Evolutionary conservation across 1,139 yeast species (phyloP), one percentile per base, ranked within the genome.

Genomic region (Magnusiomyces clavatus): DNA sequence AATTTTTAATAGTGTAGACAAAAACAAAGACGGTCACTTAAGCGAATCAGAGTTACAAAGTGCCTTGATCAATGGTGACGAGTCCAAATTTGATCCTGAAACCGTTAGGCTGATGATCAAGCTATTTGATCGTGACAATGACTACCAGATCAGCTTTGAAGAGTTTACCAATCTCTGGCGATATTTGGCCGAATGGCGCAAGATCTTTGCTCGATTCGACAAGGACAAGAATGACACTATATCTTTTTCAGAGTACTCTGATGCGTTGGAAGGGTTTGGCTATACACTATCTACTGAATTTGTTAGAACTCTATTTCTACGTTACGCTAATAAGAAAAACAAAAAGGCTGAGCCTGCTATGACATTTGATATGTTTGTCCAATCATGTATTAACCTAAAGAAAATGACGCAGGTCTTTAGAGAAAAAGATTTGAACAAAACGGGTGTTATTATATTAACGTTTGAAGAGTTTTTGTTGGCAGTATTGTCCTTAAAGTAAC

Each of bases 361-460:
- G 65, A 82, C 85, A 57, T 88, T 87, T 66, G 96, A 88, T 67
- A 77, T 82, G 65, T 87, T 87, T 67, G 89, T 87, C 45, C 95
- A 87, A 64, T 76, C 86, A 52, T 75, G 88, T 59, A 86, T 86
- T 37, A 84, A 86, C 75, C 71, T 87, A 60, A 76, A 88, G 65
- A 79, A 86, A 57, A 76, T 86, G 59, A 86, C 95, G 1, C 90
- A 85, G 63, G 75, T 83, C 6, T 87, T 87, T 71, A 84, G 86
- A 64, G 82, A 82, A 64, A 85, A 79, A 65, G 95, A 87, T 67
- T 71, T 76, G 31, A 88, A 84, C 58, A 77, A 86, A 50, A 82
- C 85, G 44, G 95, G 95, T 12, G 77, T 81, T 49, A 89, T 92
- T 4, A 81, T 88, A 0, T 78, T 86, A 40, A 81, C 83, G 37